phyloP scores from a whole-genome alignment of 345 rosid genomes.

The Citrus maxima region DNA sequence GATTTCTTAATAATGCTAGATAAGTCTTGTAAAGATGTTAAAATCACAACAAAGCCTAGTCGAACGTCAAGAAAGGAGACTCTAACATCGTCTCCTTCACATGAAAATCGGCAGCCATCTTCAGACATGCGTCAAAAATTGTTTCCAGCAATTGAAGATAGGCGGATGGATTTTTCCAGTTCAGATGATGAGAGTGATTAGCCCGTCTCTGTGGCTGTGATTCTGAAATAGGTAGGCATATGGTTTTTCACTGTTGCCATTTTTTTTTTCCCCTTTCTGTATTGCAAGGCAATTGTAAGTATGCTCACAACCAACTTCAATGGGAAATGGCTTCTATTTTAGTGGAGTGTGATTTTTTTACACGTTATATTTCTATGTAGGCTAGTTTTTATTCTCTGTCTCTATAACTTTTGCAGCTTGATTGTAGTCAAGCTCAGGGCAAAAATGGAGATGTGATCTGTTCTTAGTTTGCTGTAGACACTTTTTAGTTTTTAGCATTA shows the following conservation, averaged over 20 bases:
- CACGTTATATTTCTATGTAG: neutral
- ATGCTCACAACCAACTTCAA: neutral
- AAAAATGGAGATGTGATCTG: neutral
- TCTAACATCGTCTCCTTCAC: constrained; percentile 19
- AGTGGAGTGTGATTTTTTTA: neutral
- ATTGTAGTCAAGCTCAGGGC: neutral
- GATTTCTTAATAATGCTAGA: constrained; percentile 82
- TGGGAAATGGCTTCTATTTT: constrained; percentile 2
- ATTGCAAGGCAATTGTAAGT: neutral
- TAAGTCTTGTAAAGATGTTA: constrained; percentile 63
- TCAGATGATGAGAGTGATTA: constrained; percentile 50
- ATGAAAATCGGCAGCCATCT: constrained; percentile 34
- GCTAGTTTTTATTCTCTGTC: neutral
- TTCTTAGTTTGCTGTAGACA: neutral
- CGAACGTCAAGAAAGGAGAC: constrained; percentile 35
- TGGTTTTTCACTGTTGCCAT: neutral
- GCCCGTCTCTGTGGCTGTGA: constrained; percentile 23
- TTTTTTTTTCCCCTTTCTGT: neutral
- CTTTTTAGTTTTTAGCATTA: no score
- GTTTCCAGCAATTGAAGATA: constrained; percentile 67
- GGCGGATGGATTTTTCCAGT: constrained; percentile 46
- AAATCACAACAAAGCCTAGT: constrained; percentile 28
- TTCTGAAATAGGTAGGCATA: constrained; percentile 11
- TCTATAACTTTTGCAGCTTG: neutral
- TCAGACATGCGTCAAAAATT: constrained; percentile 40